Conservation (phyloP, 1,284 basidiomycete species). For the Ganoderma resinaceum region DNA sequence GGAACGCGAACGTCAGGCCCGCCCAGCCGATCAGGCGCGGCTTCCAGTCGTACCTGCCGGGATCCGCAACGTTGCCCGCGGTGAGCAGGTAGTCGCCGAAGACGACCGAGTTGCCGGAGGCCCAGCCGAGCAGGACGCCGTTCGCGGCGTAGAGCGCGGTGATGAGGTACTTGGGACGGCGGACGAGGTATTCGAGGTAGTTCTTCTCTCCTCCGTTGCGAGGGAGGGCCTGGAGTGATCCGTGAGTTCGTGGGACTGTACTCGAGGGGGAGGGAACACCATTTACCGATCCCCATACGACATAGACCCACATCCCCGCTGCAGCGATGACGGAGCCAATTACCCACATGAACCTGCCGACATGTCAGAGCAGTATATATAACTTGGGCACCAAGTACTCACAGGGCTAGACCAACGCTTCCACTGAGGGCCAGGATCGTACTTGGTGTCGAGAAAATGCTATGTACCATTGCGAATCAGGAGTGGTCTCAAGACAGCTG, state of each 20-base stretch:
- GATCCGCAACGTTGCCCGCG: background rate
- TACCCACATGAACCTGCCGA: constrained; percentile 63
- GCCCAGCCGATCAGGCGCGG: constrained; percentile 42
- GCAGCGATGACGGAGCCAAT: constrained; percentile 68
- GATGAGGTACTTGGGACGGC: constrained; percentile 16
- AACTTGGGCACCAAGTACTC: background rate
- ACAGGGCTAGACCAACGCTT: constrained; percentile 64
- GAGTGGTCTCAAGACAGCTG: no score
- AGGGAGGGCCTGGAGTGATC: constrained; percentile 32
- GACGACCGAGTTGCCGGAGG: constrained; percentile 58
- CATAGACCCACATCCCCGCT: constrained; percentile 69
- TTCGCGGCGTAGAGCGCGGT: constrained; percentile 26
- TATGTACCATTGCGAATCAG: background rate
- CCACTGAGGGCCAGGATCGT: constrained; percentile 69
- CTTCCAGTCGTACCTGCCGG: constrained; percentile 22
- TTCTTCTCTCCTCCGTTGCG: constrained; percentile 59
- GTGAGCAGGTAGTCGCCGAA: constrained; percentile 66
- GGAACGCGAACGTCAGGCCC: constrained; percentile 58
- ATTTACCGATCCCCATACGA: constrained; percentile 75
- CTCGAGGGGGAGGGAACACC: no score
- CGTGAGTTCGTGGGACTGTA: background rate
- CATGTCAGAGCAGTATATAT: background rate
- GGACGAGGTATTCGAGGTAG: constrained; percentile 22
- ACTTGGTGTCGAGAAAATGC: constrained; percentile 68
- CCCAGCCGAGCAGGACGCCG: constrained; percentile 50